Base-by-base conservation (phyloP, 106 monocot genomes). In the Phalaenopsis aphrodite region DNA sequence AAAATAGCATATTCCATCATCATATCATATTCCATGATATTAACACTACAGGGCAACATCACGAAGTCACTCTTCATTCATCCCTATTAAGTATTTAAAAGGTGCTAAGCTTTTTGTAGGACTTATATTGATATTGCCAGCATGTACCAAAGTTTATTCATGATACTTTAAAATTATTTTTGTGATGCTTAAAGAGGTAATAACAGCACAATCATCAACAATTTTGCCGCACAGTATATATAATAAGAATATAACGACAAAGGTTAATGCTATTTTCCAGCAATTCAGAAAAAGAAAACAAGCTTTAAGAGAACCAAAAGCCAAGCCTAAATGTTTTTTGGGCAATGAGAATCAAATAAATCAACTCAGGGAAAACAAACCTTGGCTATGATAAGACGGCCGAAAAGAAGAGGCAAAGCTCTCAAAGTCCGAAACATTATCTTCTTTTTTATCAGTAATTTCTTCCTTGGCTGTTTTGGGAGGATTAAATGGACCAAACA, bases 401-500 rank as follows among this genome's bases (percentile, higher is more conserved):
- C 85, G 80, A 68, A 93, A 86, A 12, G 90, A 85, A 76, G 87
- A 75, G 18, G 95, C 89, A 58, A 95, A 75, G 6, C 58, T 90
- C 55, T 95, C 94, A 91, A 91, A 99, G 14, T 89, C 88, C 5
- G 81, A 68, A 68, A 46, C 81, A 16, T 41, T 83, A 15, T 82
- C 77, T 1, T 15, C 39, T 73, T 78, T 82, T 19, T 78, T 76
- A 12, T 79, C 85, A 14, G 5, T 41, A 37, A 23, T 75, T 30
- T 55, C 77, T 23, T 42, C 58, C 37, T 47, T 42, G 15, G 37
- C 42, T n/a, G 76, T 68, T 8, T 42, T 55, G 75, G 61, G 55
- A 38, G 99, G 99, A 41, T 75, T 79, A 75, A 99, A 99, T 75
- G 99, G 99, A 1, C 95, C 99, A 85, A 93, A 99, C 81, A 82